These are phyloP conservation scores for Acorus calamus DNA, from an alignment of 106 monocot species.

Conservation along the genomic window DNA sequence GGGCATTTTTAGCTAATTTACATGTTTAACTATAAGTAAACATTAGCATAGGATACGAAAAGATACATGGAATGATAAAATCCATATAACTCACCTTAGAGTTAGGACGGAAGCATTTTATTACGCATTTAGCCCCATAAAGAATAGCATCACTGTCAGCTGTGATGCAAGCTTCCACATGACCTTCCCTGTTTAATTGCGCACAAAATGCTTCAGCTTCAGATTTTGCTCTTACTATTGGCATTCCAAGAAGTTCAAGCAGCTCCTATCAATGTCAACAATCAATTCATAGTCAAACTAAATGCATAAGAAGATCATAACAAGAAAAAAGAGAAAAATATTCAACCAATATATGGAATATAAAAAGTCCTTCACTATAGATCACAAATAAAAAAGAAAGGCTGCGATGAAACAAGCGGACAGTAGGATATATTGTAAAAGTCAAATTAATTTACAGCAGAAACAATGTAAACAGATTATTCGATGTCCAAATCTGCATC, in stretches of 20 bases:
- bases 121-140: conserved; percentile 82
- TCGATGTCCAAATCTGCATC: too few relatives aligned
- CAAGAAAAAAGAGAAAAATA: background rate
- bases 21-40: too few relatives aligned
- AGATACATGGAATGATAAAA: background rate
- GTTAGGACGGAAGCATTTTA: conserved; percentile 68
- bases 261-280: conserved; percentile 54
- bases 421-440: too few relatives aligned
- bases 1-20: too few relatives aligned
- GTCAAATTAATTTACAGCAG: too few relatives aligned
- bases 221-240: conserved; percentile 53
- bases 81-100: conserved; percentile 40
- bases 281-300: background rate
- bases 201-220: conserved; percentile 98
- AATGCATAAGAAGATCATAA: background rate
- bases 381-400: too few relatives aligned
- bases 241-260: conserved; percentile 83
- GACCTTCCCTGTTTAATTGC: conserved; percentile 69
- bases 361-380: background rate
- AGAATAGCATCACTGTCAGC: conserved; percentile 96
- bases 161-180: conserved; percentile 95
- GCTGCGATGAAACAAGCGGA: too few relatives aligned
- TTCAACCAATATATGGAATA: background rate
- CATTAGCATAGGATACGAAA: too few relatives aligned
- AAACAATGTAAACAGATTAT: too few relatives aligned